Percentiles rank a stretch among this genome's conserved stretches.
Conservation (phyloP, 1,284 basidiomycete species). For the Laetiporus sulphureus region DNA sequence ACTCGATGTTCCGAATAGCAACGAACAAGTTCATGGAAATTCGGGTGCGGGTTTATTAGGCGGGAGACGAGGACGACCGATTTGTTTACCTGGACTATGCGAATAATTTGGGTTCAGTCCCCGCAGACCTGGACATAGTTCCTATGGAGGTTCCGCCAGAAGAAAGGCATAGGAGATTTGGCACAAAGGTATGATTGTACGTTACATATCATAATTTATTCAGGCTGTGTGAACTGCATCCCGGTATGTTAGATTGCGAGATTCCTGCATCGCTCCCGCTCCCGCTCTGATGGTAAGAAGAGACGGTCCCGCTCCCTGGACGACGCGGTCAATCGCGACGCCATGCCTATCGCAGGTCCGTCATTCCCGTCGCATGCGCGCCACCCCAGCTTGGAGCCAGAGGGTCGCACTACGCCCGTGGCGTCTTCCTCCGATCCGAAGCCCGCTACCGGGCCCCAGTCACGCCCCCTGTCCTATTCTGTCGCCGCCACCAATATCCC, state of each 20-base stretch:
- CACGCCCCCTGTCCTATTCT: slow-evolving; percentile 57
- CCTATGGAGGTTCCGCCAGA: slow-evolving; percentile 19
- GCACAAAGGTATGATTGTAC: slow-evolving; percentile 18
- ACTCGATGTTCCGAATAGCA: too few relatives aligned
- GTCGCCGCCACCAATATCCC: slow-evolving; percentile 55
- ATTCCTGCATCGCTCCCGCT: slow-evolving; percentile 29
- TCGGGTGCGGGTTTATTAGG: too few relatives aligned
- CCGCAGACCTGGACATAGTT: slow-evolving; percentile 17
- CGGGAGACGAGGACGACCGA: slow-evolving; percentile 14
- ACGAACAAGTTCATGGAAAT: too few relatives aligned
- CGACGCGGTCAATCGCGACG: slow-evolving; percentile 19
- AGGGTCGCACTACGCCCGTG: slow-evolving; percentile 11
- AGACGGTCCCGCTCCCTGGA: slow-evolving; percentile 27
- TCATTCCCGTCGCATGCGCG: slow-evolving; percentile 19
- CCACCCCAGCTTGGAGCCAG: slow-evolving; percentile 20
- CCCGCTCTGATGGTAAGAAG: slow-evolving; percentile 27
- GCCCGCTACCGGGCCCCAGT: slow-evolving; percentile 43
- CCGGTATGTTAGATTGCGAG: slow-evolving; percentile 28
- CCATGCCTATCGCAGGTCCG: slow-evolving; percentile 15
- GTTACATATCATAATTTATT: slow-evolving; percentile 6
- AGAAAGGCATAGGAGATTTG: slow-evolving; percentile 21
- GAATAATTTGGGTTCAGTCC: slow-evolving; percentile 12
- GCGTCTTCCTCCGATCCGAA: slow-evolving; percentile 31
- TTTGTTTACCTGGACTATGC: slow-evolving; percentile 17
- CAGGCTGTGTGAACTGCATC: neutral